These are phyloP conservation scores for Paraleonurus japonicus DNA, from an alignment of 257 asterid species.

Conservation along the genomic window DNA sequence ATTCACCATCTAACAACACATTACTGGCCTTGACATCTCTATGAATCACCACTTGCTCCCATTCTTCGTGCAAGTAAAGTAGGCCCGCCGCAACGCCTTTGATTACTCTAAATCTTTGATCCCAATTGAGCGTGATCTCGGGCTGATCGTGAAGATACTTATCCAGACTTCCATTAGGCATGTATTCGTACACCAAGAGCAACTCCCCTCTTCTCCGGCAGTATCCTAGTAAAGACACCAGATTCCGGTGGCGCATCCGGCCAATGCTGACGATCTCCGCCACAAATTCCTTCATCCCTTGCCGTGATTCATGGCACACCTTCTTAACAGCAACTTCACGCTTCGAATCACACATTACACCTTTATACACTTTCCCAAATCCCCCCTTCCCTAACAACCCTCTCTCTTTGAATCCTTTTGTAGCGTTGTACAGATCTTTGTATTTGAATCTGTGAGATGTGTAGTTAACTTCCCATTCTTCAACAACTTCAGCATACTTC, in stretches of 20 bases:
- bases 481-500: constrained; percentile 55
- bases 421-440: constrained; percentile 57
- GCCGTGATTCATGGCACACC: constrained; percentile 62
- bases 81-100: constrained; percentile 63
- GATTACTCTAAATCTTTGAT: constrained; percentile 45
- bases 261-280: constrained; percentile 72
- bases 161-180: constrained; percentile 74
- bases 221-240: constrained; percentile 60
- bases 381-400: constrained; percentile 62
- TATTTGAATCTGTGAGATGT: constrained; percentile 58
- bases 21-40: constrained; percentile 72
- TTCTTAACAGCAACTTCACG: constrained; percentile 54
- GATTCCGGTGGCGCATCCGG: constrained; percentile 59
- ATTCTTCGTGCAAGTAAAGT: constrained; percentile 58
- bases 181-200: constrained; percentile 62
- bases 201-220: constrained; percentile 59
- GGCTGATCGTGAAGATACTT: constrained; percentile 43
- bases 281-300: constrained; percentile 63
- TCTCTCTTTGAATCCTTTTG: constrained; percentile 52
- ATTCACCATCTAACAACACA: constrained; percentile 49
- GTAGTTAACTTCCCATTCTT: constrained; percentile 61
- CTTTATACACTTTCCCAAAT: constrained; percentile 63
- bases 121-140: constrained; percentile 42
- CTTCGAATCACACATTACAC: constrained; percentile 39
- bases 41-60: constrained; percentile 67